These are phyloP conservation scores for Solanum ossicruentum DNA, from an alignment of 257 asterid species.

Conservation along the genomic window DNA sequence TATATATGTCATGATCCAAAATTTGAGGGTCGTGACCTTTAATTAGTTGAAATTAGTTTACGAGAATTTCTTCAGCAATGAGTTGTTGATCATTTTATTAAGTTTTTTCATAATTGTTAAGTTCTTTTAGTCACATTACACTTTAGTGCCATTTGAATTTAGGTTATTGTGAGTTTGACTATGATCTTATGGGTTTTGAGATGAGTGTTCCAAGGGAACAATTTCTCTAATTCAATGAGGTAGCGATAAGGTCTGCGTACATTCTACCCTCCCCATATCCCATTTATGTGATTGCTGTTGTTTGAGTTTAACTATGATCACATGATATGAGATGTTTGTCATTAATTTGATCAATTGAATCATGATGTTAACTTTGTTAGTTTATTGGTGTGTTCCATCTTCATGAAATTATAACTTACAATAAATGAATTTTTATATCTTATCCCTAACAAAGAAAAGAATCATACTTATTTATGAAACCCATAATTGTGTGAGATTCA, in stretches of 20 bases:
- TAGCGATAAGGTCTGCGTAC: too few species aligned
- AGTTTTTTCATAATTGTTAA: background rate
- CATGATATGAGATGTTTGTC: background rate
- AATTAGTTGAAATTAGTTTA: background rate
- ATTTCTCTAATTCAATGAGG: too few species aligned
- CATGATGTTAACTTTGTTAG: background rate
- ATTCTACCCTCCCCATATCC: too few species aligned
- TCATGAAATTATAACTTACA: background rate
- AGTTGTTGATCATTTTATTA: background rate
- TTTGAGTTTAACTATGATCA: slow-evolving; percentile 1
- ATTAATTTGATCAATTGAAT: background rate
- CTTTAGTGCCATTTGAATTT: background rate
- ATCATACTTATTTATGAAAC: background rate
- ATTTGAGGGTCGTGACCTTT: background rate
- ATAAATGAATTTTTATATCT: background rate
- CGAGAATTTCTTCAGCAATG: background rate
- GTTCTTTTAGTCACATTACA: background rate
- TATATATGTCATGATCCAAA: background rate
- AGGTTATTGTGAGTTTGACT: background rate
- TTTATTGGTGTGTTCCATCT: background rate
- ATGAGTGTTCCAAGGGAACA: too few species aligned
- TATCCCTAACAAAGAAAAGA: background rate
- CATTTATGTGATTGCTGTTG: too few species aligned
- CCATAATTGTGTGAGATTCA: background rate
- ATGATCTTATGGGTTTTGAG: too few species aligned